phyloP scores from a whole-genome alignment of 306 rosid species.

The Pterocarpus santalinus region DNA sequence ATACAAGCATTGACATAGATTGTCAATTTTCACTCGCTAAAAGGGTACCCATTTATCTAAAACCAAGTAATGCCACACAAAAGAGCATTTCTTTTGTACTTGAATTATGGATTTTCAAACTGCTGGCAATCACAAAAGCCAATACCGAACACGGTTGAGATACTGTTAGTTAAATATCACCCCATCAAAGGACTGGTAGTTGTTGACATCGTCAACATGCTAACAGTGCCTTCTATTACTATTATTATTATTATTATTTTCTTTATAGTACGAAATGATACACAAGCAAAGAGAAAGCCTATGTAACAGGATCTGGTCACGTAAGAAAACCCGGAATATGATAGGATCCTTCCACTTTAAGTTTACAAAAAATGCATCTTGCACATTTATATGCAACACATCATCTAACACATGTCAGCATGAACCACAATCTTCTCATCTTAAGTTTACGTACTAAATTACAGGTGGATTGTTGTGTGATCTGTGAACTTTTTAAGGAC shows the following conservation, averaged over 20 bases:
- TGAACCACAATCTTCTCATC: neutral
- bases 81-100: neutral
- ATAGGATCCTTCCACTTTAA: neutral
- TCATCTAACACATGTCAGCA: neutral
- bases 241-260: neutral
- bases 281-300: neutral
- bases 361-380: neutral
- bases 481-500: neutral
- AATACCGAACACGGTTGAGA: neutral
- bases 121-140: neutral
- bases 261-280: neutral
- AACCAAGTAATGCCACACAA: neutral
- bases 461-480: neutral
- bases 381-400: neutral
- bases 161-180: conserved; percentile 17
- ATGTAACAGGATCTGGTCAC: neutral
- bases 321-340: neutral
- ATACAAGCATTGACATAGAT: neutral
- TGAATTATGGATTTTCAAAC: conserved; percentile 8
- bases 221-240: neutral
- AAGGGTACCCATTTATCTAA: no score
- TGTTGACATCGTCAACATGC: neutral
- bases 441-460: neutral
- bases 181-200: conserved; percentile 27
- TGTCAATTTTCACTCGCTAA: no score